These are phyloP conservation scores for Mycena epipterygia DNA, from an alignment of 768 basidiomycete genomes.

Conservation along the genomic window DNA sequence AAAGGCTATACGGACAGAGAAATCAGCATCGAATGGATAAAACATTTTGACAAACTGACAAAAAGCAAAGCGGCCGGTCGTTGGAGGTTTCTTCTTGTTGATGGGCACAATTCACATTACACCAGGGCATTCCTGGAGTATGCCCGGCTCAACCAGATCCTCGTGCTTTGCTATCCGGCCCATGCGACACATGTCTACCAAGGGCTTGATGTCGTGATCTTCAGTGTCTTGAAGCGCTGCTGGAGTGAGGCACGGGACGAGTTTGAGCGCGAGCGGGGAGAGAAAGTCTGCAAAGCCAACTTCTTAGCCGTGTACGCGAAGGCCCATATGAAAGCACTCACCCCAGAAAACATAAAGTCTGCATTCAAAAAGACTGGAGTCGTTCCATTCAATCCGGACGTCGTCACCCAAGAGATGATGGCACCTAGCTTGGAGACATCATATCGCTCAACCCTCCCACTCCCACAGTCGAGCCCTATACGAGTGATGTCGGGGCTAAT, in stretches of 20 bases:
- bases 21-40: background rate
- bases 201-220: slow-evolving; percentile 53
- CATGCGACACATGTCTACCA: slow-evolving; percentile 57
- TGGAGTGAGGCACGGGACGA: slow-evolving; percentile 38
- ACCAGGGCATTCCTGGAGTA: slow-evolving; percentile 48
- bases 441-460: slow-evolving; percentile 33
- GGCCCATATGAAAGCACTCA: slow-evolving; percentile 46
- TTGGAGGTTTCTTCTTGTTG: background rate
- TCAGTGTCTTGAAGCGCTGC: slow-evolving; percentile 44
- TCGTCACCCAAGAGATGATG: slow-evolving; percentile 45
- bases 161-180: slow-evolving; percentile 57
- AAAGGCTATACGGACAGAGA: slow-evolving; percentile 1
- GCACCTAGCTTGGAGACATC: slow-evolving; percentile 49
- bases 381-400: slow-evolving; percentile 46
- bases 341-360: slow-evolving; percentile 41
- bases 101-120: slow-evolving; percentile 40
- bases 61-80: background rate
- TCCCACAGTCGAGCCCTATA: slow-evolving; percentile 42
- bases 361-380: slow-evolving; percentile 53
- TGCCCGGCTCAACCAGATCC: slow-evolving; percentile 47
- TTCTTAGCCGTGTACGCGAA: slow-evolving; percentile 44
- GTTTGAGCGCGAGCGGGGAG: slow-evolving; percentile 1
- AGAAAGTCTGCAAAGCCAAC: slow-evolving; percentile 37
- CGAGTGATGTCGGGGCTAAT: slow-evolving; percentile 20
- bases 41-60: slow-evolving; percentile 10